phyloP scores from a whole-genome alignment of 805 yeast species.

The Candida endomychidarum region DNA sequence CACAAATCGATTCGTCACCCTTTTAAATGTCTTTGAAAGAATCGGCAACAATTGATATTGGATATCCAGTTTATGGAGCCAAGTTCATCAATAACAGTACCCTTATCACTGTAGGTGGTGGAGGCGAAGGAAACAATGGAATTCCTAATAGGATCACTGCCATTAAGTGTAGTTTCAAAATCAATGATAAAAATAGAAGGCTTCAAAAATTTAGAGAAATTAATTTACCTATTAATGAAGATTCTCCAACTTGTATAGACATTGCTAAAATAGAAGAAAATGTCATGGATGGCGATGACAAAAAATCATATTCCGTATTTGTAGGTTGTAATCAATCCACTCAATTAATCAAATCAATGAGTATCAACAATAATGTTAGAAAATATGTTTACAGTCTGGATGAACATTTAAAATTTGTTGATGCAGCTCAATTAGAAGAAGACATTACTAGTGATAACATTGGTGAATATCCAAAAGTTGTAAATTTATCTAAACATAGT shows the following conservation, averaged over 20 bases:
- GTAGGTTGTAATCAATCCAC: constrained; percentile 77
- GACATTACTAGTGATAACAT: constrained; percentile 29
- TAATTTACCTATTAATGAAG: constrained; percentile 62
- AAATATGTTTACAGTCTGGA: constrained; percentile 56
- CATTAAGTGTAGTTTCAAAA: constrained; percentile 54
- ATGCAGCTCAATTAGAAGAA: constrained; percentile 58
- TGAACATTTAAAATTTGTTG: constrained; percentile 60
- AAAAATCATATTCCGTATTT: constrained; percentile 49
- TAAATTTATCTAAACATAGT: constrained; percentile 58
- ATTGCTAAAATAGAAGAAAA: constrained; percentile 23
- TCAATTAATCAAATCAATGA: constrained; percentile 52
- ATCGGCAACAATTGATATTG: constrained; percentile 42
- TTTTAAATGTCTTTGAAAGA: constrained; percentile 31
- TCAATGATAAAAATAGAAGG: constrained; percentile 37
- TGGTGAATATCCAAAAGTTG: constrained; percentile 64
- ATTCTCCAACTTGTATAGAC: constrained; percentile 85
- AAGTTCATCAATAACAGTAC: constrained; percentile 61
- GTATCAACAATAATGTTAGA: constrained; percentile 69
- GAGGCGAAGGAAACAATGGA: constrained; percentile 91
- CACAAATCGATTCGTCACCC: not conserved
- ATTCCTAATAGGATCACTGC: constrained; percentile 81
- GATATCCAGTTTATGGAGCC: constrained; percentile 82
- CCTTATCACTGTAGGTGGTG: constrained; percentile 85
- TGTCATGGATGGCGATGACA: constrained; percentile 16
- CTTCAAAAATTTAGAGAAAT: constrained; percentile 65